A percentile compares a stretch with the other conserved stretches of the same genome.
Evolutionary conservation across 2,329 filamentous ascomycete genomes (phyloP).

Genomic region (Clarireedia monteithiana): DNA sequence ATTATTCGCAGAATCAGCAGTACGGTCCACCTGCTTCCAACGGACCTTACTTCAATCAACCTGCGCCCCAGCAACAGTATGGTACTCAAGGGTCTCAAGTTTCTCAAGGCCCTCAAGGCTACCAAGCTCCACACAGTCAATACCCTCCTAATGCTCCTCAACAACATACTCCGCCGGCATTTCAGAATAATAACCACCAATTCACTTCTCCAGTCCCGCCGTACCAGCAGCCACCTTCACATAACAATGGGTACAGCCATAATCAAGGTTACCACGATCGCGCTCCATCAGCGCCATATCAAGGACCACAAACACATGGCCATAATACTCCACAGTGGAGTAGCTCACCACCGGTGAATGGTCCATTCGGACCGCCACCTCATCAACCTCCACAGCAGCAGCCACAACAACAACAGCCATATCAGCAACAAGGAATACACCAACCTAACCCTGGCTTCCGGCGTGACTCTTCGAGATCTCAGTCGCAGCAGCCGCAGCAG

Average conservation of each 20-base stretch:
- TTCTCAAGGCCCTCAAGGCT: conserved; percentile 16
- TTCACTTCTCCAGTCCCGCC: conserved; percentile 9
- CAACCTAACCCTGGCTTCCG: neutral
- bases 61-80: conserved; percentile 15
- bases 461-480: conserved; percentile 1
- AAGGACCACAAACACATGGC: neutral
- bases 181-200: conserved; percentile 11
- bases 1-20: conserved; percentile 19
- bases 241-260: conserved; percentile 8
- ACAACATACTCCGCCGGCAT: conserved; percentile 13
- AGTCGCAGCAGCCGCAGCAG: conserved; percentile 4
- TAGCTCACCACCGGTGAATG: neutral
- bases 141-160: conserved; percentile 16
- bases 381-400: neutral
- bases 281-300: neutral
- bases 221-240: conserved; percentile 10
- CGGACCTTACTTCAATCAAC: conserved; percentile 12
- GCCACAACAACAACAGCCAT: too few species aligned
- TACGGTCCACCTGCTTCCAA: conserved; percentile 13
- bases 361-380: conserved; percentile 5
- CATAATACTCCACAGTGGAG: conserved; percentile 1
- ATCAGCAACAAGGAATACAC: neutral
- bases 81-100: conserved; percentile 5
- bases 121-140: conserved; percentile 15
- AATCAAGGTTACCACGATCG: conserved; percentile 4